Evolutionary conservation across 2,329 filamentous ascomycete genomes (phyloP), one percentile per base, ranked within the genome.

Genomic region (Hymenoscyphus infarciens): DNA sequence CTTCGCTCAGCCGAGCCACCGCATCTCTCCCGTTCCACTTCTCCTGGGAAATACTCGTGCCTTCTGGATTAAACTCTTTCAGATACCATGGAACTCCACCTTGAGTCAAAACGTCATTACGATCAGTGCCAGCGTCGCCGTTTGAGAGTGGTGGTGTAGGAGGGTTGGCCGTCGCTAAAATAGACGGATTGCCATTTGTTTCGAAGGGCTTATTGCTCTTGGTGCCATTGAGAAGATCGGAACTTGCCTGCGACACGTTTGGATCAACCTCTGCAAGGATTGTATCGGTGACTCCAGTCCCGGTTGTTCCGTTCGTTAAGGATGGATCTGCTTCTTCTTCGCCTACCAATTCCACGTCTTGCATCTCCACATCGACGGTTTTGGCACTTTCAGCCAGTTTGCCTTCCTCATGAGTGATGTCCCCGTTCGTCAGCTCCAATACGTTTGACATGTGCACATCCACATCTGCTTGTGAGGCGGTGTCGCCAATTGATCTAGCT

Each of bases 51-150:
- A 94, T 85, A 0, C 89, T 94, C 0, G 92, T 96, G 62, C 92
- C 94, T 60, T 86, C 72, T 61, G 90, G 89, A 59, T 95, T 86
- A 73, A 96, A 96, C 8, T 85, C 83, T 71, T 90, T 85, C 63
- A 97, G 83, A 75, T 96, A 97, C 92, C 92, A 97, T 7, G 91
- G 86, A 13, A 96, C 81, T 38, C 94, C 94, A 63, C 94, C 94
- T 57, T 88, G 82, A 2, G 83, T 83, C 54, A 92, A 79, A 11
- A 67, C 64, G 13, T 70, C 68, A 10, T 61, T 57, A 22, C 58
- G 63, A 54, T 60, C 70, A 54, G 49, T 62, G 39, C 52, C 66
- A 33, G 61, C 66, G 66, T 83, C 85, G 54, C 83, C 83, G 66
- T 85, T 87, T 0, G 85, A 90, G 59, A 86, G 82, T 1, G 88